These are phyloP conservation scores for Diaporthe caulivora DNA, from an alignment of 2,329 filamentous ascomycete species.

Conservation along the genomic window DNA sequence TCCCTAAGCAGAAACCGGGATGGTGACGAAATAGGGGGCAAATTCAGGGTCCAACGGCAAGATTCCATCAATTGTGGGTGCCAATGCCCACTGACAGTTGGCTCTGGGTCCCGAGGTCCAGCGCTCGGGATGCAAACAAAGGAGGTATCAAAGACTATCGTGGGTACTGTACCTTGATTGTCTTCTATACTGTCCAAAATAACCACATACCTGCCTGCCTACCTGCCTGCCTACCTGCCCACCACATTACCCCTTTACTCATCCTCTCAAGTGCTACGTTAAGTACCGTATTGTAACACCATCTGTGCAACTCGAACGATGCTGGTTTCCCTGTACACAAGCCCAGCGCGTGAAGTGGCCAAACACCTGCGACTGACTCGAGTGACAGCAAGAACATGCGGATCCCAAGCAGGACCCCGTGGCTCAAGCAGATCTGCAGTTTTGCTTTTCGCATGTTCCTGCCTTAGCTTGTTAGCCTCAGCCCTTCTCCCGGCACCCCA, in stretches of 20 bases:
- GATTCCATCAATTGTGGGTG: background rate
- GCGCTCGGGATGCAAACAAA: background rate
- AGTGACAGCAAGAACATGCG: background rate
- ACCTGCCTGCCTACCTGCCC: too few relatives aligned
- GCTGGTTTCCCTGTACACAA: background rate
- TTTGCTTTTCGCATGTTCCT: constrained; percentile 29
- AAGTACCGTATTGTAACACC: background rate
- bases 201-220: too few relatives aligned
- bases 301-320: background rate
- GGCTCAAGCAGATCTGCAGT: constrained; percentile 3
- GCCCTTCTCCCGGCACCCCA: background rate
- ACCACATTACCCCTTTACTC: too few relatives aligned
- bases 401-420: constrained; percentile 9
- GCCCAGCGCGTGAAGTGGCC: background rate
- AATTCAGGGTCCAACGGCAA: constrained; percentile 19
- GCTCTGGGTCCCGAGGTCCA: background rate
- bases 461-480: constrained; percentile 19
- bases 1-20: background rate
- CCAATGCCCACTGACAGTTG: constrained; percentile 4
- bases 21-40: constrained; percentile 1
- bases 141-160: background rate
- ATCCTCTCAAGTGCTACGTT: too few relatives aligned
- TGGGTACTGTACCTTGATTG: too few relatives aligned
- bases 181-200: too few relatives aligned
- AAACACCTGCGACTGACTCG: background rate